Evolutionary conservation across 1,284 basidiomycete species (phyloP).

Genomic region (Cutaneotrichosporon cyanovorans): DNA sequence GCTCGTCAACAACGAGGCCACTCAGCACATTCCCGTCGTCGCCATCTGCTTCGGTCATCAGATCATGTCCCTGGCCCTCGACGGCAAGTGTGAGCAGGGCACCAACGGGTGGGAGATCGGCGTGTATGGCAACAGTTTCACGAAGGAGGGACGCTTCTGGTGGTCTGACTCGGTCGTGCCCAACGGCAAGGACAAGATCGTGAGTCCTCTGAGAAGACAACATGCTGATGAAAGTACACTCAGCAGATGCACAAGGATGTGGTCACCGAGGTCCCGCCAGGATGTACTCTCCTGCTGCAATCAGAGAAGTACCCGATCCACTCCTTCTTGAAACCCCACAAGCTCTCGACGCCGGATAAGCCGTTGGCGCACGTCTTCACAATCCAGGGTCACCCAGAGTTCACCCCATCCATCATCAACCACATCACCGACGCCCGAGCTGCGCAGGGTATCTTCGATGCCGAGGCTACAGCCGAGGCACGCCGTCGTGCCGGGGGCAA

Average conservation of each 20-base stretch:
- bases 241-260: slow-evolving; percentile 52
- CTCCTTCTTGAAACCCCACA: slow-evolving; percentile 47
- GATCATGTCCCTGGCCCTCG: slow-evolving; percentile 50
- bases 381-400: slow-evolving; percentile 51
- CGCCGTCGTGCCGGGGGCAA: slow-evolving; percentile 47
- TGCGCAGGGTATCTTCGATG: slow-evolving; percentile 44
- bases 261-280: slow-evolving; percentile 45
- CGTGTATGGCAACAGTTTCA: slow-evolving; percentile 45
- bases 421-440: slow-evolving; percentile 46
- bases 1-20: slow-evolving; percentile 22
- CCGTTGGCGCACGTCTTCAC: slow-evolving; percentile 45
- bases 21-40: slow-evolving; percentile 34
- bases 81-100: slow-evolving; percentile 45
- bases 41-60: slow-evolving; percentile 53
- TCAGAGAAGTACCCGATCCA: slow-evolving; percentile 47
- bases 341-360: slow-evolving; percentile 37
- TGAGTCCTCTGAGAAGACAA: background rate
- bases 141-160: slow-evolving; percentile 45
- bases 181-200: slow-evolving; percentile 32
- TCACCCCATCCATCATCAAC: slow-evolving; percentile 49
- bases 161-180: slow-evolving; percentile 40
- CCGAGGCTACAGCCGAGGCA: slow-evolving; percentile 39
- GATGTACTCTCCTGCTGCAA: slow-evolving; percentile 46
- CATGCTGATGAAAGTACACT: slow-evolving; percentile 37
- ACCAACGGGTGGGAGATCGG: slow-evolving; percentile 51